Evolutionary conservation across 768 basidiomycete species (phyloP), one percentile per base, ranked within the genome.

Genomic region (Lentinula detonsa): DNA sequence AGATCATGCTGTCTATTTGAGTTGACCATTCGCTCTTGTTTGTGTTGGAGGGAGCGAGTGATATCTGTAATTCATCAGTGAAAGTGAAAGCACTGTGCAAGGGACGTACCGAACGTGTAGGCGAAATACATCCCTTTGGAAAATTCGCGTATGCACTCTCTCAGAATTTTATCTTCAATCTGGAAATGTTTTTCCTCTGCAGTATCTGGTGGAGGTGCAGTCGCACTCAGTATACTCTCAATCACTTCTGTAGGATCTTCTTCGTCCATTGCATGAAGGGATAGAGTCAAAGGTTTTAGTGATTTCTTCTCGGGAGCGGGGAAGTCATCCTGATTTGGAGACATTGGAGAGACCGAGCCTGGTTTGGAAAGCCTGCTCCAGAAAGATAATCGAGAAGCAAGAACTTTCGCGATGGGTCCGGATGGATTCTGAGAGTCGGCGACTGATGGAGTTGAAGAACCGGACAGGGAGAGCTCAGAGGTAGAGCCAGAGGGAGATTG

Each of bases 121-220:
- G 92, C 81, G 69, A 93, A 96, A 72, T 90, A 95, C 91, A 97
- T 96, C 50, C 85, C 88, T 66, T 88, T 91, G 13, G 82, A 78
- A 67, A 86, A 93, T 66, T 92, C 88, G 57, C 83, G 80, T 34
- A 93, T 78, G 58, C 85, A 87, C 71, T 95, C 91, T 23, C 85
- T 78, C 10, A 96, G 74, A 49, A 96, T 88, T 72, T 93, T 94
- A 34, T 82, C 80, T 67, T 97, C 95, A 8, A 97, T 74, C 66
- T 95, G 90, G 2, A 80, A 77, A 65, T 88, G 82, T 66, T 78
- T 83, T 68, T 91, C 87, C 73, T 90, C 89, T 5, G 73, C 64
- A 0, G 86, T 83, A 1, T 70, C 70, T 1, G 90, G 90, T 8
- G 85, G 71, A 48, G 87, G 85, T 0, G 88, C 86, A 3, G 84